Evolutionary conservation across 768 basidiomycete genomes (phyloP).

Genomic region (Hygrocybe coccinea): DNA sequence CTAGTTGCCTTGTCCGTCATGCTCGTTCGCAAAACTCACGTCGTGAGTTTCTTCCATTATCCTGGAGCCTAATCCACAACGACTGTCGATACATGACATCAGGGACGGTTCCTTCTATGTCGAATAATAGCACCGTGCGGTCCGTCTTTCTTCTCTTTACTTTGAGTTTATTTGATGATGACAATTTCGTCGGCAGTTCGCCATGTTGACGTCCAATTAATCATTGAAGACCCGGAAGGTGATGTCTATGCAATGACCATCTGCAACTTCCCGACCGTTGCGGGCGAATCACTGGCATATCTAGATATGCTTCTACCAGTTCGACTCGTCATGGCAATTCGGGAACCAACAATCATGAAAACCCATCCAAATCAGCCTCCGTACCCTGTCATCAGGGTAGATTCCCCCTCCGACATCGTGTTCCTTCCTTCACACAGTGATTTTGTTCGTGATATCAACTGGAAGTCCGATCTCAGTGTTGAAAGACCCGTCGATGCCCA

Average conservation of each 20-base stretch:
- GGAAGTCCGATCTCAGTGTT: neutral
- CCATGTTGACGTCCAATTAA: neutral
- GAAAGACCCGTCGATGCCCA: neutral
- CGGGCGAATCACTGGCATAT: neutral
- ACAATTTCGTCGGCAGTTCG: neutral
- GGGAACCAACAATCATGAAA: neutral
- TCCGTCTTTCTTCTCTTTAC: neutral
- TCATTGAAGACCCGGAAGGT: constrained; percentile 1
- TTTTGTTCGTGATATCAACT: neutral
- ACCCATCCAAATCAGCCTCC: neutral
- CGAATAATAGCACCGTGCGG: neutral
- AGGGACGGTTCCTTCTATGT: constrained; percentile 1
- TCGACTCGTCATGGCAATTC: neutral
- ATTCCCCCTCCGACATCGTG: neutral
- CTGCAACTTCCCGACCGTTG: neutral
- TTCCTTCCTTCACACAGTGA: neutral
- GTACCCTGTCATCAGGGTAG: neutral
- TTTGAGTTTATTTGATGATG: neutral
- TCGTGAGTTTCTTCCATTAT: neutral
- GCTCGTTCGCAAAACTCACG: neutral
- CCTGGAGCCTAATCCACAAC: no score
- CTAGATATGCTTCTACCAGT: constrained; percentile 1
- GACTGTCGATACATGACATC: no score
- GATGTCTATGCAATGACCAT: neutral
- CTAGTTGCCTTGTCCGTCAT: neutral